phyloP scores from a whole-genome alignment of 192 early-diverging fungal genomes.

The Coemansia sp. region DNA sequence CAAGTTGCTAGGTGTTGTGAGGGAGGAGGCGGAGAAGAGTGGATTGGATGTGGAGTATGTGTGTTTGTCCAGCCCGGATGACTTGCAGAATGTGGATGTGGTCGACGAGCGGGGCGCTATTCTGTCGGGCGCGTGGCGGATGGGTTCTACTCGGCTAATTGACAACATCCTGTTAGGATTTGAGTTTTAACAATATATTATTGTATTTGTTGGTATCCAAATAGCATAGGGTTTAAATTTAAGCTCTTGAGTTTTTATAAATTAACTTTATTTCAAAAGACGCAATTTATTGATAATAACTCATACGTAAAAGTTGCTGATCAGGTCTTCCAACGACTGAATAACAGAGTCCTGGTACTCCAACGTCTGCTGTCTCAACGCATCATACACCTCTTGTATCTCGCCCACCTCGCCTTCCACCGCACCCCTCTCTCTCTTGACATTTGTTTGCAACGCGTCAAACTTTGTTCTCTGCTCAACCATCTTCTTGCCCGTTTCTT shows the following conservation, averaged over 20 bases:
- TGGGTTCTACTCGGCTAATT: slow-evolving; percentile 88
- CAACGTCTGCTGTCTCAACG: slow-evolving; percentile 45
- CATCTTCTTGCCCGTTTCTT: slow-evolving; percentile 34
- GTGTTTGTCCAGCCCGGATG: slow-evolving; percentile 69
- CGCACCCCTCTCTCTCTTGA: slow-evolving; percentile 28
- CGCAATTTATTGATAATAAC: neutral
- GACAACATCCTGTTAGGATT: slow-evolving; percentile 86
- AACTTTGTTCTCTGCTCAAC: slow-evolving; percentile 32
- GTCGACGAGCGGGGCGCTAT: slow-evolving; percentile 67
- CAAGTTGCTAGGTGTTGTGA: slow-evolving; percentile 49
- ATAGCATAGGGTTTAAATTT: too few relatives aligned
- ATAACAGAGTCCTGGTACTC: slow-evolving; percentile 52
- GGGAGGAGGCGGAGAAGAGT: slow-evolving; percentile 39
- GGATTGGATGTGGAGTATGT: slow-evolving; percentile 81
- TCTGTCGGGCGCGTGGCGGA: slow-evolving; percentile 78
- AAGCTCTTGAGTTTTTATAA: too few relatives aligned
- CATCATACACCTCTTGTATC: slow-evolving; percentile 41
- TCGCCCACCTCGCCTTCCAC: slow-evolving; percentile 40
- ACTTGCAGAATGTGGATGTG: slow-evolving; percentile 60
- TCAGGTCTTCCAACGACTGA: slow-evolving; percentile 47
- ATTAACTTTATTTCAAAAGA: neutral
- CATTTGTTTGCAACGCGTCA: slow-evolving; percentile 29
- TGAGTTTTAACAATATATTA: slow-evolving; percentile 17
- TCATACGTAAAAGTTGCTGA: slow-evolving; percentile 37
- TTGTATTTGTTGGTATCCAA: too few relatives aligned